Base-by-base conservation (phyloP, 257 asterid genomes). In the Przewalskia tangutica region DNA sequence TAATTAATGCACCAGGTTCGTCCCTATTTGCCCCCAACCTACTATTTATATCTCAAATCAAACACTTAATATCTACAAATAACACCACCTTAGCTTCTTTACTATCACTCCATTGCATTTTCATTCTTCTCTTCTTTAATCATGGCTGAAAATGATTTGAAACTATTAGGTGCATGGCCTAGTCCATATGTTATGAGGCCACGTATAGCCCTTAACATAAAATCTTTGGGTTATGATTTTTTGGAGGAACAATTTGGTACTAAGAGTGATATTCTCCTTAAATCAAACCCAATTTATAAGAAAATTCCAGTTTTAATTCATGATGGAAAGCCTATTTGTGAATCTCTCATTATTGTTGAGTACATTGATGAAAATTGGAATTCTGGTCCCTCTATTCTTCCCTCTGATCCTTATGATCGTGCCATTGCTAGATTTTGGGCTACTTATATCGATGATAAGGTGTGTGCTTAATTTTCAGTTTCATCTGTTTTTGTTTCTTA, bases 251-350 rank as follows among this genome's bases (percentile, higher is more conserved):
- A 77, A 10, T 75, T 83, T 20, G 82, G 82, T 32, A 12, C 64
- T 34, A 88, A 85, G 42, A 84, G 87, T 56, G 90, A 88, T 2
- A 80, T 85, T 4, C 85, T 88, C 2, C 79, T 88, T 9, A 68
- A 84, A 84, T 84, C 89, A 7, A 88, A 88, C 32, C 90, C 90
- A 4, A 77, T 88, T 75, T 51, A 78, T 87, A 84, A 85, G 86
- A 88, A 85, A 82, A 68, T 88, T 17, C 90, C 89, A 6, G 87
- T 88, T 50, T 46, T 88, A 11, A 50, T 88, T 11, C 86, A 85
- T 81, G 87, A 80, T 6, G 86, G 55, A 12, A 83, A 76, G 3
- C 80, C 84, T 7, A 60, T 84, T 11, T 65, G 78, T 51, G 87
- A 88, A 66, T 85, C 90, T 1, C 80, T 82, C 17, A 38, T 85